These are phyloP conservation scores for Agaricus blazei DNA, from an alignment of 768 basidiomycete species.

Conservation along the genomic window DNA sequence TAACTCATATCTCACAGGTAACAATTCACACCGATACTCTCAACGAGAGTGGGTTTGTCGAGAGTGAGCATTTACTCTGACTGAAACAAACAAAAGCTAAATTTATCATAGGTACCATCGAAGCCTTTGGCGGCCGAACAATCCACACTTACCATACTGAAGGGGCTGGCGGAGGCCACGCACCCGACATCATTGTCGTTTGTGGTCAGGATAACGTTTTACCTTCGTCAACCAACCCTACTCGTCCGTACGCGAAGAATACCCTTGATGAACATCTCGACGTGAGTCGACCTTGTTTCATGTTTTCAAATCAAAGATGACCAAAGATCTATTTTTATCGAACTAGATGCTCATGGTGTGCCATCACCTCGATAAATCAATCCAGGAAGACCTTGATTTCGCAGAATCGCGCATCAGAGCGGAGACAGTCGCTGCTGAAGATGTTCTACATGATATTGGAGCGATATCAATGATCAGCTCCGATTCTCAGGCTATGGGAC, in stretches of 20 bases:
- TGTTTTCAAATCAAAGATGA: neutral
- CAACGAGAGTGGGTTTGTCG: slow-evolving; percentile 96
- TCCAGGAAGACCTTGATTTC: slow-evolving; percentile 91
- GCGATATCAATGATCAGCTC: slow-evolving; percentile 97
- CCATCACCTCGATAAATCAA: slow-evolving; percentile 90
- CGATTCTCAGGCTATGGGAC: slow-evolving; percentile 97
- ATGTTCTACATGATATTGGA: slow-evolving; percentile 87
- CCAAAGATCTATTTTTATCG: neutral
- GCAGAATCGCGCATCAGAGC: slow-evolving; percentile 96
- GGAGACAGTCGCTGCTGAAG: slow-evolving; percentile 97
- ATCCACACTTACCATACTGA: slow-evolving; percentile 98
- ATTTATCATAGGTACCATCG: slow-evolving; percentile 63
- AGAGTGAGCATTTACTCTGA: slow-evolving; percentile 51
- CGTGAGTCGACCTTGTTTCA: slow-evolving; percentile 38
- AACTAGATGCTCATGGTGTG: slow-evolving; percentile 98
- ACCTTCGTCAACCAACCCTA: slow-evolving; percentile 96
- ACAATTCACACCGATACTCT: slow-evolving; percentile 97
- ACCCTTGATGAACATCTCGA: slow-evolving; percentile 97
- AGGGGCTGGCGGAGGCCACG: slow-evolving; percentile 95
- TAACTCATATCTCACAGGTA: slow-evolving; percentile 34
- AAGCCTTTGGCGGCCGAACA: slow-evolving; percentile 82
- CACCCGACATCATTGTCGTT: slow-evolving; percentile 98
- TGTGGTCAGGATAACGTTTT: slow-evolving; percentile 86
- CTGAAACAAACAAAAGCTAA: neutral
- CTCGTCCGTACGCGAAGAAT: slow-evolving; percentile 85